Base-by-base conservation (phyloP, 768 basidiomycete genomes). In the Mrakia gelida region DNA sequence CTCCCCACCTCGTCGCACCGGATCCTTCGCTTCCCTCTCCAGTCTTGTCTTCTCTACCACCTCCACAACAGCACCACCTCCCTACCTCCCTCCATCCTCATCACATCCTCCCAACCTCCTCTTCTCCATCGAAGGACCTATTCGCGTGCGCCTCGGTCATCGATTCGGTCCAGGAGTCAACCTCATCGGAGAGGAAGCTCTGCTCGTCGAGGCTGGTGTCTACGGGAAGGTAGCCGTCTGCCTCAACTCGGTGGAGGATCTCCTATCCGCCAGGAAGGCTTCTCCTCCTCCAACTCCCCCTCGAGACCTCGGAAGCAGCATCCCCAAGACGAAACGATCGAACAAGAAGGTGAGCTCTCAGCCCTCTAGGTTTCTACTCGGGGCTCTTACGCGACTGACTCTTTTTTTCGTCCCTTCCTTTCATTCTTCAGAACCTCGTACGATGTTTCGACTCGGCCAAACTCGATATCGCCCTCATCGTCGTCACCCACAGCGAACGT, bases 1-100 rank as follows among this genome's bases (percentile, higher is more conserved):
- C n/a, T 59, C 59, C n/a, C 59, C 59, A 16, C 59, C 59, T n/a
- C 59, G 59, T 59, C 59, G n/a, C 52, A 23, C 32, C 71, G 71
- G 74, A 18, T 73, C 71, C 26, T 73, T 52, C 71, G 62, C 77
- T 28, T 73, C 77, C 45, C 45, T 78, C 30, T 65, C 59, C 32
- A 63, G 62, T 56, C 52, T 68, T 38, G 54, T 73, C 26, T 23
- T 38, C 67, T 61, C 71, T 30, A 41, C 63, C 63, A 34, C 38
- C 21, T 59, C 71, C 1, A 43, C 73, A 18, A 41, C 73, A 65
- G 71, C 62, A 7, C 41, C 32, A 6, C 18, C 75, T 49, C 49
- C 63, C 34, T 43, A 34, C 62, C 16, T 54, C 11, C 67, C 73
- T 30, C 15, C 49, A 16, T 52, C 49, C 9, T 32, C 3, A 23